These are phyloP conservation scores for Artemisia argyi DNA, from an alignment of 129 eudicot genomes.

Conservation along the genomic window DNA sequence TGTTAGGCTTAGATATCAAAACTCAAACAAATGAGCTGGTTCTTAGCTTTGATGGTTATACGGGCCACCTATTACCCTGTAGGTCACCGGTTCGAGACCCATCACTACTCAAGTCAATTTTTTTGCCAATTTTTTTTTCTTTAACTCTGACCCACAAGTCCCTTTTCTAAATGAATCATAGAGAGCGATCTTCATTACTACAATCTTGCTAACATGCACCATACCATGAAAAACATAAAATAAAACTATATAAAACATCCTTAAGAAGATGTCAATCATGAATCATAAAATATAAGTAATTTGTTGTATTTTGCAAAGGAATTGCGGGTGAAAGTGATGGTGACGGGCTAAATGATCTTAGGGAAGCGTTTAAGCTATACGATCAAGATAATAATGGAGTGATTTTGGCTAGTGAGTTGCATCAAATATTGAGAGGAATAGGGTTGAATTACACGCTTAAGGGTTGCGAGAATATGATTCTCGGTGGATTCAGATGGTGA, in stretches of 20 bases:
- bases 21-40: too few species aligned
- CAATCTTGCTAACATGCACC: constrained; percentile 32
- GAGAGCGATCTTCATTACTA: constrained; percentile 16
- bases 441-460: constrained; percentile 64
- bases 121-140: too few species aligned
- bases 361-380: constrained; percentile 67
- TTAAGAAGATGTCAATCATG: too few species aligned
- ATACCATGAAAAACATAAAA: constrained; percentile 3
- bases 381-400: constrained; percentile 67
- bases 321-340: constrained; percentile 8
- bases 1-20: too few species aligned
- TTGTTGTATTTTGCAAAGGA: constrained; percentile 15
- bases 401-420: constrained; percentile 69
- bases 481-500: constrained; percentile 79
- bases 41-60: too few species aligned
- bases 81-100: too few species aligned
- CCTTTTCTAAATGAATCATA: neutral
- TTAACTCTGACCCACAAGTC: too few species aligned
- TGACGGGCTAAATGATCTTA: constrained; percentile 6
- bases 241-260: neutral
- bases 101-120: too few species aligned
- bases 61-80: too few species aligned
- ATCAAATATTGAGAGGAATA: constrained; percentile 55
- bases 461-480: constrained; percentile 63
- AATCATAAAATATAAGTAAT: neutral